Evolutionary conservation across 1,139 yeast genomes (phyloP).

Genomic region (Saccharomyces uvarum): DNA sequence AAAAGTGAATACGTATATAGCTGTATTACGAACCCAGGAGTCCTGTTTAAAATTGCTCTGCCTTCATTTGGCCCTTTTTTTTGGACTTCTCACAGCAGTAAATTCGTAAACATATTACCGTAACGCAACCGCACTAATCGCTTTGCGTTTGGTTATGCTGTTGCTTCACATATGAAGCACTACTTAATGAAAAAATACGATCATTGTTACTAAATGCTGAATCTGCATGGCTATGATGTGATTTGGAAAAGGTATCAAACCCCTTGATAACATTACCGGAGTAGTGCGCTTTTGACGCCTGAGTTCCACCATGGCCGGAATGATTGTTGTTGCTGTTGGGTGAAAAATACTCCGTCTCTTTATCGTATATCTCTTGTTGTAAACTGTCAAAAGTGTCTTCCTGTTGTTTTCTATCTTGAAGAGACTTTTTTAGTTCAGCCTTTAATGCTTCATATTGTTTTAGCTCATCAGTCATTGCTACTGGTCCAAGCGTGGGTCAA

Average conservation of each 20-base stretch:
- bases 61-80: background rate
- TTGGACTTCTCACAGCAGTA: background rate
- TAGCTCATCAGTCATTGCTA: slow-evolving; percentile 22
- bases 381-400: slow-evolving; percentile 54
- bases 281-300: slow-evolving; percentile 23
- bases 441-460: slow-evolving; percentile 64
- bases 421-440: slow-evolving; percentile 57
- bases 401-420: slow-evolving; percentile 55
- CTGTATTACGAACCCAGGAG: background rate
- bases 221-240: slow-evolving; percentile 37
- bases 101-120: background rate
- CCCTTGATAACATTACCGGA: slow-evolving; percentile 85
- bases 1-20: background rate
- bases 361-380: slow-evolving; percentile 77
- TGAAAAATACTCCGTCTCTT: slow-evolving; percentile 71
- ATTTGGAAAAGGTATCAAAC: slow-evolving; percentile 70
- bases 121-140: slow-evolving; percentile 6
- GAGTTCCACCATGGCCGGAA: slow-evolving; percentile 1
- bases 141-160: slow-evolving; percentile 37
- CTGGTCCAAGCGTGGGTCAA: background rate
- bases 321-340: slow-evolving; percentile 39
- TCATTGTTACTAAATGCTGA: slow-evolving; percentile 64
- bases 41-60: background rate
- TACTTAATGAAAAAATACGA: slow-evolving; percentile 75
- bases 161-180: slow-evolving; percentile 62